Conservation (phyloP, 2,329 filamentous ascomycete genomes). For the Ophiostoma sp. region DNA sequence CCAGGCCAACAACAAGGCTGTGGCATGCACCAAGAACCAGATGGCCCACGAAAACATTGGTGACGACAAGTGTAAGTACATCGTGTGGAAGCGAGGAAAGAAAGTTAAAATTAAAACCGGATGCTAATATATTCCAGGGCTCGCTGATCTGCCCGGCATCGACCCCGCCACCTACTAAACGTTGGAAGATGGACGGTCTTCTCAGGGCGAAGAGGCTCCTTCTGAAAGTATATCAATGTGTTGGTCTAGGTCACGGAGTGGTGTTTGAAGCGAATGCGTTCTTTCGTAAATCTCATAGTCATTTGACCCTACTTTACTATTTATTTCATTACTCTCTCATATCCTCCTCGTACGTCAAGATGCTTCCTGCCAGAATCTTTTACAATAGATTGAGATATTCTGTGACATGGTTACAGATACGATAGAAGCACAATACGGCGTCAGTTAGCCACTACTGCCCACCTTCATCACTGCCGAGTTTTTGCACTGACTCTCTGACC, state of each 20-base stretch:
- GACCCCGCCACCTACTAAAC: constrained; percentile 24
- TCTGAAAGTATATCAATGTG: not conserved
- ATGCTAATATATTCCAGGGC: constrained; percentile 22
- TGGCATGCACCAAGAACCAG: constrained; percentile 31
- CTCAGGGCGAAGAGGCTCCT: not conserved
- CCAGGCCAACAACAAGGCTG: constrained; percentile 31
- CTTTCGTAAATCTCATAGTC: not conserved
- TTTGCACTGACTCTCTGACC: not conserved
- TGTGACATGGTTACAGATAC: not conserved
- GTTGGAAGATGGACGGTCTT: not conserved
- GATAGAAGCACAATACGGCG: not conserved
- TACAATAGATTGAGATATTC: too few relatives aligned
- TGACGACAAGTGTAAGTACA: constrained; percentile 27
- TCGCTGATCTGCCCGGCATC: constrained; percentile 24
- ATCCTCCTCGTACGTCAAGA: not conserved
- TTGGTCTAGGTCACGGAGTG: not conserved
- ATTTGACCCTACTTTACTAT: not conserved
- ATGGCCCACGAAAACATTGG: constrained; percentile 31
- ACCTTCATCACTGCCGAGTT: not conserved
- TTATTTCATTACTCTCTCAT: not conserved
- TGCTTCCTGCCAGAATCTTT: not conserved
- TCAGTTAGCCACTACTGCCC: not conserved
- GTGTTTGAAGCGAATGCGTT: not conserved
- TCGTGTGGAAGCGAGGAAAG: not conserved
- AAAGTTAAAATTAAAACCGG: not conserved